A percentile compares a stretch with the other conserved stretches of the same genome.
Conservation (phyloP, 192 early-diverging fungal species). For the Nowakowskiella sp. region DNA sequence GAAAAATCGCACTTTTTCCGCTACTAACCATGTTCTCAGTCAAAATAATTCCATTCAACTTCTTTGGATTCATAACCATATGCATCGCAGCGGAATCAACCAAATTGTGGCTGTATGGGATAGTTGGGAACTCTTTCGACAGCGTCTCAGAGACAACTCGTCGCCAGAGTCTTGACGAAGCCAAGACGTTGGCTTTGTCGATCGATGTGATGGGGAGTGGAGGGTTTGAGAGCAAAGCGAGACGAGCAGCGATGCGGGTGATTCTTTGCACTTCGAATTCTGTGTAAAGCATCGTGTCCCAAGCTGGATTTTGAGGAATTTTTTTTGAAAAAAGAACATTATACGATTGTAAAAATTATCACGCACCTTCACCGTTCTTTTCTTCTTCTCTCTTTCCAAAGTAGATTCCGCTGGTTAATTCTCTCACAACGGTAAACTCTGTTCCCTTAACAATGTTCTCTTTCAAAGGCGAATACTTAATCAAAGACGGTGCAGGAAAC, state of each 20-base stretch:
- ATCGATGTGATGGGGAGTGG: slow-evolving; percentile 86
- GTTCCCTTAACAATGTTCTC: slow-evolving; percentile 83
- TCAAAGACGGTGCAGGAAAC: slow-evolving; percentile 78
- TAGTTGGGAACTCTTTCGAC: slow-evolving; percentile 77
- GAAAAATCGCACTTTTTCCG: slow-evolving; percentile 1
- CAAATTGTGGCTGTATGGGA: slow-evolving; percentile 82
- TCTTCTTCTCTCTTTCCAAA: slow-evolving; percentile 90
- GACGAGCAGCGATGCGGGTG: slow-evolving; percentile 82
- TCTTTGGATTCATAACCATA: slow-evolving; percentile 84
- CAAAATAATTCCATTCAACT: slow-evolving; percentile 88
- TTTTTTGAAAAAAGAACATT: background rate
- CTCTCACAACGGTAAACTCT: slow-evolving; percentile 87
- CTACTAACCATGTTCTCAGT: slow-evolving; percentile 94
- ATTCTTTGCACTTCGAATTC: slow-evolving; percentile 87
- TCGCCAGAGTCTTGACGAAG: slow-evolving; percentile 96
- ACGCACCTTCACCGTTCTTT: slow-evolving; percentile 64
- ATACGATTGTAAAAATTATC: background rate
- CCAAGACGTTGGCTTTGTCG: slow-evolving; percentile 98
- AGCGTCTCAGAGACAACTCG: slow-evolving; percentile 85
- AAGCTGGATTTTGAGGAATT: slow-evolving; percentile 43
- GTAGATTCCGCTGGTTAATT: slow-evolving; percentile 96
- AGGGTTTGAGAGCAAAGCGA: slow-evolving; percentile 72
- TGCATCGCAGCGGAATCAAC: slow-evolving; percentile 97
- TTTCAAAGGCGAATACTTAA: slow-evolving; percentile 81
- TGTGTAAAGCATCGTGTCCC: slow-evolving; percentile 92